Conservation (phyloP, 805 yeast genomes). For the Danielozyma ontarioensis region DNA sequence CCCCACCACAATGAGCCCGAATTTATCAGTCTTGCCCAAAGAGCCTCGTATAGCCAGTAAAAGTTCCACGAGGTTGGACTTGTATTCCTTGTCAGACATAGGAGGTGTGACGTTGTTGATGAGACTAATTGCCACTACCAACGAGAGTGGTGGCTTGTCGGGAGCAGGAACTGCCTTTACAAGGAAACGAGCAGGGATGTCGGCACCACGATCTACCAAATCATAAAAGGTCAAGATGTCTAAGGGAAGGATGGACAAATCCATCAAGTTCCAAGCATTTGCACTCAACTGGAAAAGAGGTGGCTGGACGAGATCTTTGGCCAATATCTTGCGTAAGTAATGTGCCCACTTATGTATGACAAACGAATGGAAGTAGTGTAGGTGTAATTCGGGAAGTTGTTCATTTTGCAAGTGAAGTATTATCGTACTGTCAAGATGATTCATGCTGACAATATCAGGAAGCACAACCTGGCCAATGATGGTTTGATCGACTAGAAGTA, state of each 20-base stretch:
- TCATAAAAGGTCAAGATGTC: conserved; percentile 35
- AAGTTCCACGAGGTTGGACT: conserved; percentile 12
- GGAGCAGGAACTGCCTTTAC: conserved; percentile 37
- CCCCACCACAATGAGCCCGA: conserved; percentile 48
- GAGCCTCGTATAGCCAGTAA: conserved; percentile 20
- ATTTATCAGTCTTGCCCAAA: conserved; percentile 33
- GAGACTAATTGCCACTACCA: conserved; percentile 40
- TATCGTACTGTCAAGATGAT: conserved; percentile 17
- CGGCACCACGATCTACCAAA: conserved; percentile 31
- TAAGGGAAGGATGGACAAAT: conserved; percentile 27
- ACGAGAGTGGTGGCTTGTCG: conserved; percentile 32
- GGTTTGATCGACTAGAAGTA: conserved; percentile 21
- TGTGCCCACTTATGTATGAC: conserved; percentile 40
- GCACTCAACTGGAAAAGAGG: conserved; percentile 46
- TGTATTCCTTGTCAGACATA: conserved; percentile 23
- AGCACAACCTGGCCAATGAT: conserved; percentile 39
- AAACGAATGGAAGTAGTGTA: conserved; percentile 22
- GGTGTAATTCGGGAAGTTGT: conserved; percentile 40
- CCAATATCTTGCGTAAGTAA: conserved; percentile 10
- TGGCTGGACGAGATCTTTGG: conserved; percentile 6
- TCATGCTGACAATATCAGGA: conserved; percentile 25
- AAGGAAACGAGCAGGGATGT: conserved; percentile 35
- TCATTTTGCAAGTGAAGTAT: conserved; percentile 35
- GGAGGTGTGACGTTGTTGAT: conserved; percentile 21
- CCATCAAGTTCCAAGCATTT: conserved; percentile 44